These are phyloP conservation scores for Panellus pusillus DNA, from an alignment of 768 basidiomycete species.

Conservation along the genomic window DNA sequence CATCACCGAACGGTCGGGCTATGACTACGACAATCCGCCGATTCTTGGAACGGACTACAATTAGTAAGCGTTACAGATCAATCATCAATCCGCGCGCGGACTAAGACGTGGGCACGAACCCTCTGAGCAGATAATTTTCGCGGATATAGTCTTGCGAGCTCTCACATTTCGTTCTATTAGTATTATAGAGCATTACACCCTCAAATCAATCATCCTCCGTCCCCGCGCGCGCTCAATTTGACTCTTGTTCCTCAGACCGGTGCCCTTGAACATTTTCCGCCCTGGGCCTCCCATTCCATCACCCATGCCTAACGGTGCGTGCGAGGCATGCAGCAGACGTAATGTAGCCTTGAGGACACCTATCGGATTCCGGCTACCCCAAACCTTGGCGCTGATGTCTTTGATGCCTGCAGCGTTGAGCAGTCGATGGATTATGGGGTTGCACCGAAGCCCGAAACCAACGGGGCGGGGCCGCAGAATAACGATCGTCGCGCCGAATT, in stretches of 20 bases:
- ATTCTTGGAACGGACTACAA: too few species aligned
- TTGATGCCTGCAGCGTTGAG: slow-evolving; percentile 93
- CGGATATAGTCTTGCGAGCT: too few species aligned
- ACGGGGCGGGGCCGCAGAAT: slow-evolving; percentile 79
- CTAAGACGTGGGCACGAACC: too few species aligned
- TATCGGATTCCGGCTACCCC: slow-evolving; percentile 86
- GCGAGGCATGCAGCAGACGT: slow-evolving; percentile 82
- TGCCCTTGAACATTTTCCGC: slow-evolving; percentile 70
- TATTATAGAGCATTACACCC: slow-evolving; percentile 36
- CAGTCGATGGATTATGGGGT: slow-evolving; percentile 86
- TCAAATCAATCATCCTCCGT: slow-evolving; percentile 68
- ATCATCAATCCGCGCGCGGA: too few species aligned
- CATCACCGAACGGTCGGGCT: too few species aligned
- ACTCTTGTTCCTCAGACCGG: slow-evolving; percentile 62
- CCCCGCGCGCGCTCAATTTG: slow-evolving; percentile 85
- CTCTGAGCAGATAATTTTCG: too few species aligned
- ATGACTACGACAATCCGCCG: too few species aligned
- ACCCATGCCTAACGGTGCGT: slow-evolving; percentile 79
- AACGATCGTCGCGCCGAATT: slow-evolving; percentile 82
- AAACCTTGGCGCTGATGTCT: slow-evolving; percentile 93
- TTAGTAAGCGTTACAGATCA: too few species aligned
- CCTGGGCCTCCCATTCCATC: slow-evolving; percentile 77
- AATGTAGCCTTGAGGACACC: slow-evolving; percentile 86
- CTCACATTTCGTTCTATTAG: too few species aligned
- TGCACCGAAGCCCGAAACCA: slow-evolving; percentile 91